Evolutionary conservation across 2,329 filamentous ascomycete genomes (phyloP), one percentile per base, ranked within the genome.

Genomic region (Teratosphaeria nubilosa): DNA sequence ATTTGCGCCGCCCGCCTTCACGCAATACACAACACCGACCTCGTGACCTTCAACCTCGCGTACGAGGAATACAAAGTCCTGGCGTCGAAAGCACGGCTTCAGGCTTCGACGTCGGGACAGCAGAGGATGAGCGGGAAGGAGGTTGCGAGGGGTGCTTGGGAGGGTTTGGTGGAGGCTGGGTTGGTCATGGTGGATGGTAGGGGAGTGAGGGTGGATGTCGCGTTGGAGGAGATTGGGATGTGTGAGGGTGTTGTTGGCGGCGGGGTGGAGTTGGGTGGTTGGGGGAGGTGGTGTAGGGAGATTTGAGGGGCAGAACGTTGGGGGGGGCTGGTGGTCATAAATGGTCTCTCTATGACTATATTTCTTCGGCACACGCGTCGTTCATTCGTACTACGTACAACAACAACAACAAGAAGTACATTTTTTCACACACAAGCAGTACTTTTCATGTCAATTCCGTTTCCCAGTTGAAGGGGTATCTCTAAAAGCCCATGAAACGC

Each of bases 31-130:
- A 86, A 89, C 74, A 87, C 86, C 0, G 88, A 92, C 68, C 87
- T 85, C 22, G 84, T 89, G 71, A 91, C 91, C 72, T 91, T 94
- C 68, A 84, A 86, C 65, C 90, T 94, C 83, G 87, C 86, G 0
- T 94, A 94, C 73, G 87, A 91, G 69, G 89, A 95, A 72, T 94
- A 94, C 76, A 84, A 83, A 60, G 81, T 82, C 7, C 79, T 92
- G n/a, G 88, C 89, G 62, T 83, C 85, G 25, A 82, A 83, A 65
- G 87, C 90, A 61, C 82, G 88, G 53, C 83, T 91, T 34, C 86
- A 90, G 73, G 83, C 85, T 0, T 82, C 82, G 14, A 80, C 84
- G 14, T 87, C 87, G 0, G 78, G 88, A 68, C 85, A 82, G 14
- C 64, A 55, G 6, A 82, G 88, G 61, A 82, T 91, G 11, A 92